Conservation (phyloP, 2,329 filamentous ascomycete genomes). For the Talaromyces sp. region DNA sequence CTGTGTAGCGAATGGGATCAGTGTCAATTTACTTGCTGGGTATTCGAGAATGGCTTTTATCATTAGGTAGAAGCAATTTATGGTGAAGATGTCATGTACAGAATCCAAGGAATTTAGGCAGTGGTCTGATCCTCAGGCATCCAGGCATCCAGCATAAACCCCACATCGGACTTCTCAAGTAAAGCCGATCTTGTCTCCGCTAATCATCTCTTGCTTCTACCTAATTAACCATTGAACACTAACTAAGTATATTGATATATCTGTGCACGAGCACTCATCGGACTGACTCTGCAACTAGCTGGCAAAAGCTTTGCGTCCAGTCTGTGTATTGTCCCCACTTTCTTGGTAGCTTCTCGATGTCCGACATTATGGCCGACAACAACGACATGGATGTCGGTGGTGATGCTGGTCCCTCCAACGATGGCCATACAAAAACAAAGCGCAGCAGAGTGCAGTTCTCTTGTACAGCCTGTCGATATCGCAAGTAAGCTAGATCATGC, state of each 20-base stretch:
- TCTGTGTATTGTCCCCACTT: not conserved
- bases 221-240: not conserved
- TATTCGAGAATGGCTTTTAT: no score
- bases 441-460: slow-evolving; percentile 38
- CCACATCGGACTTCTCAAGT: not conserved
- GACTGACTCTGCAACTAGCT: not conserved
- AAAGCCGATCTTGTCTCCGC: not conserved
- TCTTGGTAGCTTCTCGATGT: not conserved
- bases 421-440: slow-evolving; percentile 27
- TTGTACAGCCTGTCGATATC: slow-evolving; percentile 36
- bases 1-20: no score
- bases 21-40: no score
- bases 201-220: not conserved
- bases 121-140: not conserved
- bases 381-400: not conserved
- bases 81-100: no score
- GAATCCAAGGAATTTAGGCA: no score
- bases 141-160: not conserved
- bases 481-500: slow-evolving; percentile 29
- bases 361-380: slow-evolving; percentile 9
- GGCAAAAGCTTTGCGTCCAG: not conserved
- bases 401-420: not conserved
- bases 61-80: no score
- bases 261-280: not conserved
- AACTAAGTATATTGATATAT: not conserved